phyloP scores from a whole-genome alignment of 306 rosid genomes.

The Amphicarpaea edgeworthii region DNA sequence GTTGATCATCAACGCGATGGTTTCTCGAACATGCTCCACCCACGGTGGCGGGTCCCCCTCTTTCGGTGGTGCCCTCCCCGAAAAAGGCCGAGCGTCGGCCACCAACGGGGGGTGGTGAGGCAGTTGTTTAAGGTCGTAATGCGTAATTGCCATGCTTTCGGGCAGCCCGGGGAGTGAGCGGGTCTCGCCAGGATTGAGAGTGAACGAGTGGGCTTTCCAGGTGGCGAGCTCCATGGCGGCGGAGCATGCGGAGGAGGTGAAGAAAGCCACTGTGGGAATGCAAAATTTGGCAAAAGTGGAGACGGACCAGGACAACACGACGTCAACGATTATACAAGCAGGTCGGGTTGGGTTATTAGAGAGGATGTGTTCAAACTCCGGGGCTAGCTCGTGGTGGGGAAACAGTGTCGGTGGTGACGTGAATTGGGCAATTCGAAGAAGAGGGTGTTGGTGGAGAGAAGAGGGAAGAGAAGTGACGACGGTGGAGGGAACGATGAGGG shows the following conservation, averaged over 20 bases:
- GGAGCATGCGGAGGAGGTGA: constrained; percentile 71
- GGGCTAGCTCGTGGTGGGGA: constrained; percentile 16
- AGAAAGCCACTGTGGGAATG: constrained; percentile 60
- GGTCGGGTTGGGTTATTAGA: constrained; percentile 50
- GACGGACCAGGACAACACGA: constrained; percentile 60
- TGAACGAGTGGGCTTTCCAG: constrained; percentile 61
- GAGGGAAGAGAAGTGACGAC: constrained; percentile 60
- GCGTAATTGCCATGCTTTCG: constrained; percentile 53
- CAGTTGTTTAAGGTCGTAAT: constrained; percentile 48
- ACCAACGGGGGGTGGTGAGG: constrained; percentile 1
- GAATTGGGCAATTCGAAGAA: constrained; percentile 52
- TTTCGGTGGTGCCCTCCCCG: constrained; percentile 50
- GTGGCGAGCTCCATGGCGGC: constrained; percentile 61
- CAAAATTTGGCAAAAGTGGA: constrained; percentile 52
- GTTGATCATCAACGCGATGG: constrained; percentile 62
- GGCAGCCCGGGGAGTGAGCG: constrained; percentile 66
- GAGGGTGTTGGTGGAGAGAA: constrained; percentile 56
- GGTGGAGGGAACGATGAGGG: constrained; percentile 55
- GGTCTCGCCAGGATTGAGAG: constrained; percentile 56
- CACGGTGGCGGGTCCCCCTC: constrained; percentile 53
- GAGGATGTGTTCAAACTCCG: constrained; percentile 52
- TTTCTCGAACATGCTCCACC: constrained; percentile 40
- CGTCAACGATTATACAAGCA: constrained; percentile 62
- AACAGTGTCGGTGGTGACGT: constrained; percentile 22
- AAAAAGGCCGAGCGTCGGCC: constrained; percentile 10